Base-by-base conservation (phyloP, 805 yeast species). In the Ogataea minuta region DNA sequence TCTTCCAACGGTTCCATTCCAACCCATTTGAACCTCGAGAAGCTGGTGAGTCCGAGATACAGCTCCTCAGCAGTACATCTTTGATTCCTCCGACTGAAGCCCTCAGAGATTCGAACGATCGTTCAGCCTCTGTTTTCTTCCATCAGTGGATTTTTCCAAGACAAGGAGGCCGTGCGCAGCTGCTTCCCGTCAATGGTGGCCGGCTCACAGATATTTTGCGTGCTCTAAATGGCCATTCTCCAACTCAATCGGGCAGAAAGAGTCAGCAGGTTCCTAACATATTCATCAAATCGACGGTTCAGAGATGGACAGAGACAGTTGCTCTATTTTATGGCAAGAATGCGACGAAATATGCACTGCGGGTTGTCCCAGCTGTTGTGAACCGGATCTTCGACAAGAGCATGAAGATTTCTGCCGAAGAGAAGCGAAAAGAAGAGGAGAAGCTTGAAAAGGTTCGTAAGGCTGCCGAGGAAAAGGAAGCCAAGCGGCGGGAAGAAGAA, bases 301-400 rank as follows among this genome's bases (percentile, higher is more conserved):
- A 79, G 34, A 70, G 95, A 48, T 87, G 95, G 93, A 62, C 63
- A 26, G 84, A 82, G 30, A 70, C 75, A 6, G 63, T 72, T 25
- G 63, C 69, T 12, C 64, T 77, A 62, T 75, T 77, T 45, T 72
- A 72, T 48, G 72, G 68, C n/a, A 69, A 66, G 21, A 57, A 56
- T 21, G 60, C 59, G 10, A 64, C 65, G 11, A 48, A 56, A 21
- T 62, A 56, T 27, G 54, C 60, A 45, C 43, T 54, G 41, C 48
- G 76, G 39, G 56, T 69, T 19, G 48, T 70, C 12, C 69, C 72
- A 5, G 46, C 59, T 1, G 67, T 81, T 20, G 56, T 79, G 24
- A 72, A 76, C 38, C 52, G 64, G 17, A 63, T 82, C 3, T 74
- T 65, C 40, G 71, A 63, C 1, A 73, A 70, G 19, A 79, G 86